Evolutionary conservation across 768 basidiomycete species (phyloP), one percentile per base, ranked within the genome.

Genomic region (Pleurotus tuber-regium): DNA sequence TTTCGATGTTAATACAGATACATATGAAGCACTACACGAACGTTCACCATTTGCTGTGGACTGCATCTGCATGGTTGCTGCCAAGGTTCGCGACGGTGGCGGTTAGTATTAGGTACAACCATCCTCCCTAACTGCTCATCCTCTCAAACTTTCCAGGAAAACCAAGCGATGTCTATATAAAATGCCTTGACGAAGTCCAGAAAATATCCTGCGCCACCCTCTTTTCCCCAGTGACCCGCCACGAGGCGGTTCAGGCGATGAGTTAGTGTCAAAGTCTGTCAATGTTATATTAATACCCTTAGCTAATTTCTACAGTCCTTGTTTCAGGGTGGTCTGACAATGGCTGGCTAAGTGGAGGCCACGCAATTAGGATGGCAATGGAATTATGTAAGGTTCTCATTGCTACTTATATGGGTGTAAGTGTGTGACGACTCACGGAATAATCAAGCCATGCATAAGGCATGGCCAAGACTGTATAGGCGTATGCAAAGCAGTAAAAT

Each of bases 361-460:
- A 97, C 69, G 95, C 95, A n/a, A 92, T 97, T 7, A 81, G 94
- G 44, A 94, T 98, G 91, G 94, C 92, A 33, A 84, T 97, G 77
- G 95, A 98, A 63, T 74, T 95, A 47, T 92, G 91, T 90, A 63
- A 65, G 84, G 67, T 48, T 21, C 36, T 52, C 33, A 40, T n/a
- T n/a, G n/a, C n/a, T n/a, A n/a, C n/a, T n/a, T n/a, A n/a, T n/a
- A n/a, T n/a, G n/a, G n/a, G n/a, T n/a, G n/a, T n/a, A n/a, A n/a
- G n/a, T n/a, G n/a, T n/a, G n/a, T n/a, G n/a, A n/a, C n/a, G n/a
- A n/a, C n/a, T n/a, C n/a, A n/a, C n/a, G n/a, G n/a, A n/a, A n/a
- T n/a, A n/a, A n/a, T n/a, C 30, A 60, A 92, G 89, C 89, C 18
- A 82, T 96, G 78, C 91, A 97, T 66, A 87, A 89, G 64, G 90